A percentile compares a stretch with the other conserved stretches of the same genome.
These are phyloP conservation scores for Phragmites australis DNA, from an alignment of 176 grass and related monocot species.

Conservation along the genomic window DNA sequence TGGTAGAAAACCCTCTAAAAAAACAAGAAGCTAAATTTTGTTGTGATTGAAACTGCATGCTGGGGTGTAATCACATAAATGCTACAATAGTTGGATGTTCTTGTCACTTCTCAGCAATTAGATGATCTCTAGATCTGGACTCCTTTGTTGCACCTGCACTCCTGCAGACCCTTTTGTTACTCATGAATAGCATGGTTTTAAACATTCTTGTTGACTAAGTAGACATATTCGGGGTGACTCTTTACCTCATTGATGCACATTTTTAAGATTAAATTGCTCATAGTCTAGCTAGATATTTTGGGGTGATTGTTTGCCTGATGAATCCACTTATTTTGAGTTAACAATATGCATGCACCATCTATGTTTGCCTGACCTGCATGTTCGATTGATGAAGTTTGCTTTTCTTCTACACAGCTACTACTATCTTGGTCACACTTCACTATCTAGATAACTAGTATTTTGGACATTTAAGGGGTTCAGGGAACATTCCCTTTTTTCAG, in stretches of 20 bases:
- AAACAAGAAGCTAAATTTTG: not conserved
- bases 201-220: not conserved
- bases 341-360: not conserved
- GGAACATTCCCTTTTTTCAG: not conserved
- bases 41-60: not conserved
- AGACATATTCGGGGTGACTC: not conserved
- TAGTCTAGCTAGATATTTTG: not conserved
- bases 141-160: not conserved
- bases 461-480: not conserved
- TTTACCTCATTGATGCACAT: not conserved
- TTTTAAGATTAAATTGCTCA: not conserved
- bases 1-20: not conserved
- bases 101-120: not conserved
- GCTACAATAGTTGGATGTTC: not conserved
- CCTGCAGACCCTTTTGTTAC: not conserved
- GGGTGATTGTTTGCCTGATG: not conserved
- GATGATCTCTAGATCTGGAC: not conserved
- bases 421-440: not conserved
- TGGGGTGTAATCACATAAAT: not conserved
- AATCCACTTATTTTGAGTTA: not conserved
- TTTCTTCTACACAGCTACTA: not conserved
- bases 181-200: not conserved
- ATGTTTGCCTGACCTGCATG: not conserved
- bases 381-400: not conserved
- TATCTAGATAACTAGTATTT: not conserved